phyloP scores from a whole-genome alignment of 768 basidiomycete species.

The Macrocybe gigantea region DNA sequence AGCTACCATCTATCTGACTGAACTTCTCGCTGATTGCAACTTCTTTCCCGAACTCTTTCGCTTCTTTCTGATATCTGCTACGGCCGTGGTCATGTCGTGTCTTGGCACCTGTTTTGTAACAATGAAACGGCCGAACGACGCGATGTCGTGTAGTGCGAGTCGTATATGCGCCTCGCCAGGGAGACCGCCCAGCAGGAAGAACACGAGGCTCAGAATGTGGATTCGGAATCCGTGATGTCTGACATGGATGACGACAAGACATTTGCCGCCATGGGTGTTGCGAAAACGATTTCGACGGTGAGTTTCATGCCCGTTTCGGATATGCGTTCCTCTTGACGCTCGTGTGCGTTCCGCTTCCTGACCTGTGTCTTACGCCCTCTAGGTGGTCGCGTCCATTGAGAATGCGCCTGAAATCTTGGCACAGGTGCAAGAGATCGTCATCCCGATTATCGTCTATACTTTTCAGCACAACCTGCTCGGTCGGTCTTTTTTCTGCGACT shows the following conservation, averaged over 20 bases:
- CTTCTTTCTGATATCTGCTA: not conserved
- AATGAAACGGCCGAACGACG: not conserved
- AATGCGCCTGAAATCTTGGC: conserved; percentile 66
- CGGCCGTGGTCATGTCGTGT: no score
- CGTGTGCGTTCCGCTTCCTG: not conserved
- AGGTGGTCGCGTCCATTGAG: conserved; percentile 76
- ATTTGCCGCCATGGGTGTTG: conserved; percentile 81
- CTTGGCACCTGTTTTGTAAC: no score
- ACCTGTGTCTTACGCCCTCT: not conserved
- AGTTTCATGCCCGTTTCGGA: conserved; percentile 15
- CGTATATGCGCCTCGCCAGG: conserved; percentile 72
- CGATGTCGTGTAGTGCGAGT: conserved; percentile 52
- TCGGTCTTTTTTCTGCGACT: conserved; percentile 22
- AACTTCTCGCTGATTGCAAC: not conserved
- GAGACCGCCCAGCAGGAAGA: conserved; percentile 56
- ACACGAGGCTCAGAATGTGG: conserved; percentile 38
- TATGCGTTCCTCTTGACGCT: not conserved
- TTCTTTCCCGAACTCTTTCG: not conserved
- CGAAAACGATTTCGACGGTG: conserved; percentile 80
- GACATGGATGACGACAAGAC: conserved; percentile 80
- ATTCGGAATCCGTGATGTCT: conserved; percentile 48
- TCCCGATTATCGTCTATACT: conserved; percentile 73
- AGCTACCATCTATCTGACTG: no score
- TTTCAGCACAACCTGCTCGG: conserved; percentile 75
- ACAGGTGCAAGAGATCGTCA: conserved; percentile 76